Evolutionary conservation across 306 rosid genomes (phyloP).

Genomic region (Coriaria nepalensis): DNA sequence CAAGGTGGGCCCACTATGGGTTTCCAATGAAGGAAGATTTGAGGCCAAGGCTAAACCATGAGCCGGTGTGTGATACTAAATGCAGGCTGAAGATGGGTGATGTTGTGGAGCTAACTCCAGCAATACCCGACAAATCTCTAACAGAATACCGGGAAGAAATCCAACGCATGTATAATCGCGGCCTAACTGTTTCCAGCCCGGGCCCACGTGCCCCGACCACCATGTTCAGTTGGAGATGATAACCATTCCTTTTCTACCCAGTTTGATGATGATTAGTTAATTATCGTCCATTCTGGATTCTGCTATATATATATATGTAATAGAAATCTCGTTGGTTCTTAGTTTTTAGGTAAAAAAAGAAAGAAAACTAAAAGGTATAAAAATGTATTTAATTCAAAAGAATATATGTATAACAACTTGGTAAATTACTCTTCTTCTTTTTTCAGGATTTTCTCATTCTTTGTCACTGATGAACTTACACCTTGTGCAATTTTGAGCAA

Average conservation of each 20-base stretch:
- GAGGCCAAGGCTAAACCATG: constrained; percentile 79
- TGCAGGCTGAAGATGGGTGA: constrained; percentile 93
- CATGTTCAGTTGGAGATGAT: constrained; percentile 51
- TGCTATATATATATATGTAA: no score
- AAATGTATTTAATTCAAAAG: no score
- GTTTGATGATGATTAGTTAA: not conserved
- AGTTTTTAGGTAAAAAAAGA: no score
- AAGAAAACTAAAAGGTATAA: no score
- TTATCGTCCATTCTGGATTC: no score
- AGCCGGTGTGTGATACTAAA: constrained; percentile 50
- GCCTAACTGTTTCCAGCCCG: constrained; percentile 33
- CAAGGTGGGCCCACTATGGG: constrained; percentile 53
- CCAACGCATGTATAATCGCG: constrained; percentile 82
- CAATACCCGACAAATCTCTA: constrained; percentile 61
- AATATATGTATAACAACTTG: no score
- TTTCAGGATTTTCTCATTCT: no score
- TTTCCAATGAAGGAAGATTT: constrained; percentile 80
- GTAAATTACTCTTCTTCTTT: no score
- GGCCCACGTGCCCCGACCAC: constrained; percentile 31
- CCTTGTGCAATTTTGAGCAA: no score
- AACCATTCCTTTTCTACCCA: constrained; percentile 15
- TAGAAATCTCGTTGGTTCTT: no score
- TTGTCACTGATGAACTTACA: no score
- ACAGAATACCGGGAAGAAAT: constrained; percentile 87
- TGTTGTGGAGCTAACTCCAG: constrained; percentile 73